Evolutionary conservation across 129 eudicot genomes (phyloP).

Genomic region (Arctium lappa): DNA sequence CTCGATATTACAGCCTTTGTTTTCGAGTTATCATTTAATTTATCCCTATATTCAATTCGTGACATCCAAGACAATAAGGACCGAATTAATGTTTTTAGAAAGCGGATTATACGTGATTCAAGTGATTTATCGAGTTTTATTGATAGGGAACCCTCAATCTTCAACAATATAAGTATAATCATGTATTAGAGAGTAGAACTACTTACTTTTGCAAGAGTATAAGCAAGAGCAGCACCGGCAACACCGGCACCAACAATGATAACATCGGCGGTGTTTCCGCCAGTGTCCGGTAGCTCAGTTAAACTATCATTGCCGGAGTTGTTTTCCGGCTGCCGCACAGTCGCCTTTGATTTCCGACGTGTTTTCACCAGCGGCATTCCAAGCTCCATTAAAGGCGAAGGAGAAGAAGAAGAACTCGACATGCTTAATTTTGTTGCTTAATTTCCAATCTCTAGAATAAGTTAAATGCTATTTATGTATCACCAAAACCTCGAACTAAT

Average conservation of each 20-base stretch:
- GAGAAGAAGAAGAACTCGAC: neutral
- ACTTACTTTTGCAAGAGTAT: constrained; percentile 40
- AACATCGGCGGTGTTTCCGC: constrained; percentile 33
- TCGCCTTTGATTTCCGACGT: neutral
- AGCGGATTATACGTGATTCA: too few relatives aligned
- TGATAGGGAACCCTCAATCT: too few relatives aligned
- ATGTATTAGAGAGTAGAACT: neutral
- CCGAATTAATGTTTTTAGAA: too few relatives aligned
- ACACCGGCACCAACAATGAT: constrained; percentile 52
- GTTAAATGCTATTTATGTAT: neutral
- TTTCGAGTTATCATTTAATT: too few relatives aligned
- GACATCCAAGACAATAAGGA: too few relatives aligned
- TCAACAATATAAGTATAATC: neutral
- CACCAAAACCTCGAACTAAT: neutral
- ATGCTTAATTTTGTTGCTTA: neutral
- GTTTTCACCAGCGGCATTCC: constrained; percentile 6
- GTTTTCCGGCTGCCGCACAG: neutral
- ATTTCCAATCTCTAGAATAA: neutral
- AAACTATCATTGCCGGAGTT: neutral
- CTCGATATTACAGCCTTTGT: too few relatives aligned
- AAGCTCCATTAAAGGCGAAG: neutral
- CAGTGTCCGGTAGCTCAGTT: neutral
- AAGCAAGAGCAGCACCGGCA: constrained; percentile 44
- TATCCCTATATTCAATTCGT: too few relatives aligned
- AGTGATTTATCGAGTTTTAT: too few relatives aligned